These are phyloP conservation scores for Trifolium dubium DNA, from an alignment of 306 rosid species.

Conservation along the genomic window DNA sequence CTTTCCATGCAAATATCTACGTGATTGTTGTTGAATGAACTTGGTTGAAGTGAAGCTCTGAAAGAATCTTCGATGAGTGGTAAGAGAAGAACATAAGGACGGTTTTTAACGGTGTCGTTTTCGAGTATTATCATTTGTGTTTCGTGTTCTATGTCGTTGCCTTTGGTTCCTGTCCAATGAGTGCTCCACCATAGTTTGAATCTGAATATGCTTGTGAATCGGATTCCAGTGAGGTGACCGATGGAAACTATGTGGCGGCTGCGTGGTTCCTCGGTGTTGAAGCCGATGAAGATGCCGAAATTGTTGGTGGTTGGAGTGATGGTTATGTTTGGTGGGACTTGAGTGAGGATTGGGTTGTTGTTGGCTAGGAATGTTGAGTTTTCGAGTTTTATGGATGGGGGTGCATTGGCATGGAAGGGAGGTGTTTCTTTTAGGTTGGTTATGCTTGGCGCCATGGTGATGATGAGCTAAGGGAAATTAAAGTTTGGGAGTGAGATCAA, in stretches of 20 bases:
- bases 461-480: neutral
- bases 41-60: slow-evolving; percentile 58
- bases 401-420: slow-evolving; percentile 3
- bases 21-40: slow-evolving; percentile 24
- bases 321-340: slow-evolving; percentile 58
- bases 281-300: slow-evolving; percentile 64
- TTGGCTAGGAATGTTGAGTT: slow-evolving; percentile 56
- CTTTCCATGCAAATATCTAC: slow-evolving; percentile 69
- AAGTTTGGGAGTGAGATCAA: neutral
- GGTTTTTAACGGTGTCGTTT: slow-evolving; percentile 29
- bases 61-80: slow-evolving; percentile 69
- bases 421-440: slow-evolving; percentile 31
- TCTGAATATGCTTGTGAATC: slow-evolving; percentile 66
- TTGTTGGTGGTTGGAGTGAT: slow-evolving; percentile 46
- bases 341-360: slow-evolving; percentile 58
- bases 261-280: slow-evolving; percentile 43
- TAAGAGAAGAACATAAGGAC: slow-evolving; percentile 64
- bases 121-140: slow-evolving; percentile 68
- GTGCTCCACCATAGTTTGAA: slow-evolving; percentile 89
- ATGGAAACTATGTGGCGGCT: slow-evolving; percentile 57
- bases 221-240: slow-evolving; percentile 53
- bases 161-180: slow-evolving; percentile 60
- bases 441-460: slow-evolving; percentile 64
- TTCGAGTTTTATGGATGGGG: slow-evolving; percentile 47
- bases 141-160: slow-evolving; percentile 57